A percentile compares a stretch with the other conserved stretches of the same genome.
These are phyloP conservation scores for Tolypocladium endophyticum DNA, from an alignment of 2,329 filamentous ascomycete species.

Conservation along the genomic window DNA sequence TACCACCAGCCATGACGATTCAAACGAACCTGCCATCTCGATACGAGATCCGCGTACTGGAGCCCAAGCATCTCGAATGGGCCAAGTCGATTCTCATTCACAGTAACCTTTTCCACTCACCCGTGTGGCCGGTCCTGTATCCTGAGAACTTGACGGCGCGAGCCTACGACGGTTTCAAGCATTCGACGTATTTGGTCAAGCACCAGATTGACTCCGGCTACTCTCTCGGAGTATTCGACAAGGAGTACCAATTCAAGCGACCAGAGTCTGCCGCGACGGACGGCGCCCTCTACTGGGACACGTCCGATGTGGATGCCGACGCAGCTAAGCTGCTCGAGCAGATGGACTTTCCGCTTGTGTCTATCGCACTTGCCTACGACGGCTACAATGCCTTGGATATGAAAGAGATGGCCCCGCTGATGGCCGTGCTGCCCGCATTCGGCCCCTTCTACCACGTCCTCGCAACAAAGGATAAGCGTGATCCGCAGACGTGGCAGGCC, in stretches of 20 bases:
- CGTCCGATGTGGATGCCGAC: constrained; percentile 1
- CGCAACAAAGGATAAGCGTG: constrained; percentile 10
- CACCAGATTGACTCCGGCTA: constrained; percentile 10
- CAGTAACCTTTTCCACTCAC: constrained; percentile 13
- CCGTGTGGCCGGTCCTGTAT: constrained; percentile 11
- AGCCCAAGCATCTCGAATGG: constrained; percentile 12
- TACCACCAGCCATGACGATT: background rate
- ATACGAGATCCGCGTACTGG: constrained; percentile 14
- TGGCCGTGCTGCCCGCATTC: constrained; percentile 1
- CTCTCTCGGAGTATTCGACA: constrained; percentile 14
- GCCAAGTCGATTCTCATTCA: constrained; percentile 13
- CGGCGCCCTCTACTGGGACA: constrained; percentile 18
- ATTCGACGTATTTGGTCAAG: constrained; percentile 5
- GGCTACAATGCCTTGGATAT: constrained; percentile 7
- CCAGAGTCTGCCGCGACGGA: constrained; percentile 11
- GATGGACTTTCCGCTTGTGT: constrained; percentile 22
- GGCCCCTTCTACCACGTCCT: background rate
- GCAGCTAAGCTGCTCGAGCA: constrained; percentile 12
- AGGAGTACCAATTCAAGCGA: constrained; percentile 10
- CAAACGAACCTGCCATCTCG: background rate
- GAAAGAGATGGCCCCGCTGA: constrained; percentile 1
- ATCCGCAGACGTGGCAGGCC: constrained; percentile 12
- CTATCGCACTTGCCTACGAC: constrained; percentile 18
- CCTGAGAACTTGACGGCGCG: constrained; percentile 5
- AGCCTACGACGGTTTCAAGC: constrained; percentile 6